Evolutionary conservation across 495 filamentous ascomycete genomes (phyloP), one percentile per base, ranked within the genome.

Genomic region (Cercophora samala): DNA sequence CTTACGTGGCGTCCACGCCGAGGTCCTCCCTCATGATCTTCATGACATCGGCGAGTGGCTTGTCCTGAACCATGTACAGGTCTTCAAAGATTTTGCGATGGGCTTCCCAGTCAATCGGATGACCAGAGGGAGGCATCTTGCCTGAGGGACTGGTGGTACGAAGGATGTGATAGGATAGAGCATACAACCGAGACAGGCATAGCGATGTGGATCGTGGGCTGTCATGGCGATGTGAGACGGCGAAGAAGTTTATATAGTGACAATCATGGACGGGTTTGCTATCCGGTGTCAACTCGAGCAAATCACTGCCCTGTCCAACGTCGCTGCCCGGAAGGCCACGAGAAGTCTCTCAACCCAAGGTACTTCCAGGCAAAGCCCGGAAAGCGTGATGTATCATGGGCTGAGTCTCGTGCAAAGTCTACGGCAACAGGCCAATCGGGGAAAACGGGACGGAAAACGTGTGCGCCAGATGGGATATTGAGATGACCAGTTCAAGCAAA

Each of bases 1-100:
- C 65, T 15, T 64, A 77, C 76, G 62, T 71, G 2, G 71, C 75
- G 0, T 18, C 19, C 9, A 78, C 74, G 15, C 58, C 63, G 37
- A 75, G 17, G 1, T 62, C 25, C 1, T 37, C 19, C 1, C 56
- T 26, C 76, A 78, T 75, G 0, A 56, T 65, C 22, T 69, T 42
- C 26, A 71, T 69, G 11, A 78, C 70, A n/a, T 74, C 64, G 0
- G 58, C n/a, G 6, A 76, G 67, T 5, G 61, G 19, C 54, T 58
- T 67, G 1, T 58, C 37, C 22, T 72, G 42, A 8, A 19, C 52
- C 63, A 69, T 70, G 54, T 76, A 77, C 6, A 75, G 65, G 5
- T 73, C 65, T 23, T 65, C 58, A 18, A 77, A 74, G 5, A 19
- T 63, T 1, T 55, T 42, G 15, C 68, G 69, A 46, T 76, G 62